Conservation (phyloP, 2,329 filamentous ascomycete genomes). For the Colletotrichum australisinense region DNA sequence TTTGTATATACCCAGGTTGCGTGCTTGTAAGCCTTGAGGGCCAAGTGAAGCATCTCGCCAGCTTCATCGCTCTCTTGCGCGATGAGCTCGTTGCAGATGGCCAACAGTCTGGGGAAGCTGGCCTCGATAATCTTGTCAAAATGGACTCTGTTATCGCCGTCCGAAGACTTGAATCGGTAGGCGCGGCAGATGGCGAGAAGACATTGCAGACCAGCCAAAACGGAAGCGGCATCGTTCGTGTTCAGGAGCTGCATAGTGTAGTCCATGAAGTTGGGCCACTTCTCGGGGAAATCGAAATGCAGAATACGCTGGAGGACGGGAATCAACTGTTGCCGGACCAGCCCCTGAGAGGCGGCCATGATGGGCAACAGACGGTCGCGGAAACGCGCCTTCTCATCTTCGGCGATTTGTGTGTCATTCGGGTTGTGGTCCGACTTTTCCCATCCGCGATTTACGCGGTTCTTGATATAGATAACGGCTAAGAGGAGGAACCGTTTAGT, state of each 20-base stretch:
- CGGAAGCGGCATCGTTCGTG: constrained; percentile 85
- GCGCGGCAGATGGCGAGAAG: constrained; percentile 94
- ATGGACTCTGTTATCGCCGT: constrained; percentile 80
- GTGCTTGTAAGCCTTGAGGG: constrained; percentile 98
- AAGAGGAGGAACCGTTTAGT: constrained; percentile 38
- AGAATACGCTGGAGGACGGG: constrained; percentile 96
- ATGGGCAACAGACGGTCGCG: constrained; percentile 90
- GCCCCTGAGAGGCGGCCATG: constrained; percentile 81
- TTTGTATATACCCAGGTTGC: constrained; percentile 80
- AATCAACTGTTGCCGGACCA: constrained; percentile 91
- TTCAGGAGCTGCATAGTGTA: constrained; percentile 91
- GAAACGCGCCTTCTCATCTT: constrained; percentile 89
- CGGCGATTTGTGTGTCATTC: constrained; percentile 80
- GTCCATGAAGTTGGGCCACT: constrained; percentile 95
- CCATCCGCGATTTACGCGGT: constrained; percentile 95
- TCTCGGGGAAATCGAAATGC: constrained; percentile 92
- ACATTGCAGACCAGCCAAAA: constrained; percentile 94
- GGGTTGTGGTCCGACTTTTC: constrained; percentile 79
- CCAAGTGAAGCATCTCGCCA: constrained; percentile 94
- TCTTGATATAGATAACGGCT: constrained; percentile 99
- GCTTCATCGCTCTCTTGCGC: constrained; percentile 94
- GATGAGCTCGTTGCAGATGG: constrained; percentile 88
- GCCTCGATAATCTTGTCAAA: constrained; percentile 95
- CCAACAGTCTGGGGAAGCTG: constrained; percentile 88
- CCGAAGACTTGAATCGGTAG: constrained; percentile 89